These are phyloP conservation scores for Pleurotus citrinopileatus DNA, from an alignment of 768 basidiomycete species.

Conservation along the genomic window DNA sequence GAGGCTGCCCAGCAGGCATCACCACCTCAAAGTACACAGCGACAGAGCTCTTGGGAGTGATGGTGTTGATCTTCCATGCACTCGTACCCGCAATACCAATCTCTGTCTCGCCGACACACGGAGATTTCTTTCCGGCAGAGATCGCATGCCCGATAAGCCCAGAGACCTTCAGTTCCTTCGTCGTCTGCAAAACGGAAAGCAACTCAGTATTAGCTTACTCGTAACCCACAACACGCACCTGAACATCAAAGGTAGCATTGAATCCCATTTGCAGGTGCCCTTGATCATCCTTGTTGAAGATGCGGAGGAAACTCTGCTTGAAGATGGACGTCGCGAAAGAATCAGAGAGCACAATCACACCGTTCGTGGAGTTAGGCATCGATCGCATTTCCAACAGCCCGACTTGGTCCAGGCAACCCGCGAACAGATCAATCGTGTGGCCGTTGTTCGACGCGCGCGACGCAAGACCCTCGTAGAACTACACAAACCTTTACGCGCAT, in stretches of 20 bases:
- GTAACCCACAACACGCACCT: constrained; percentile 44
- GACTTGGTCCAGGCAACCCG: constrained; percentile 97
- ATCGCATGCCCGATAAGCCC: constrained; percentile 97
- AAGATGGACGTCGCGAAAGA: constrained; percentile 98
- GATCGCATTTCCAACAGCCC: constrained; percentile 98
- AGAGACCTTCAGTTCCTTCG: constrained; percentile 97
- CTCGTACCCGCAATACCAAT: constrained; percentile 99
- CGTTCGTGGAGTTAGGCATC: constrained; percentile 93
- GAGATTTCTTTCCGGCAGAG: constrained; percentile 94
- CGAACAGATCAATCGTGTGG: constrained; percentile 92
- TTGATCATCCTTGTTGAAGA: constrained; percentile 91
- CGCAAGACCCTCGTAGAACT: constrained; percentile 96
- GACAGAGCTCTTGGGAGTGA: constrained; percentile 83
- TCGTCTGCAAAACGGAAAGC: constrained; percentile 57
- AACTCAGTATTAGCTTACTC: neutral
- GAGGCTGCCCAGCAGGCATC: constrained; percentile 91
- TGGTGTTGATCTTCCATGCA: constrained; percentile 94
- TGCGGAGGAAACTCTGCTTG: constrained; percentile 94
- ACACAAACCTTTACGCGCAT: constrained; percentile 2
- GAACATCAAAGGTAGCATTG: constrained; percentile 98
- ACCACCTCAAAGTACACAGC: constrained; percentile 99
- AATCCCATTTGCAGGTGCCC: constrained; percentile 96
- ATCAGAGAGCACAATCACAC: constrained; percentile 93
- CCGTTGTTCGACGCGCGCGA: constrained; percentile 93
- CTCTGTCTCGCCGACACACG: constrained; percentile 97